Conservation (phyloP, 179 eudicot species). For the Drosera spatulata region DNA sequence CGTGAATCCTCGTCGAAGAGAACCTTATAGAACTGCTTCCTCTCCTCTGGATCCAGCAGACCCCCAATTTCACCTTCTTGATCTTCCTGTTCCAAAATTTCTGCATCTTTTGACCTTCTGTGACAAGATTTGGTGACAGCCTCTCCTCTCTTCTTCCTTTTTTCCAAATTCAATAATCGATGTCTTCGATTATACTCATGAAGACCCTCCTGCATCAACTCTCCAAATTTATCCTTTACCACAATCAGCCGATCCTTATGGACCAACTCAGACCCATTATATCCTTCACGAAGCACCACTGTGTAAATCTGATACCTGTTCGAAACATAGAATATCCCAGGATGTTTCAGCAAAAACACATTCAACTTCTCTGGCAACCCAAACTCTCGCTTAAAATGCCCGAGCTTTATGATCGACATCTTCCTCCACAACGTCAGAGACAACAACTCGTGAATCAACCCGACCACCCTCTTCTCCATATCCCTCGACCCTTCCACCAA, state of each 20-base stretch:
- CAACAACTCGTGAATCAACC: slow-evolving; percentile 70
- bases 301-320: too few species aligned
- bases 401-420: slow-evolving; percentile 56
- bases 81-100: slow-evolving; percentile 37
- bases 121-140: slow-evolving; percentile 23
- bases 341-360: too few species aligned
- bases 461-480: slow-evolving; percentile 67
- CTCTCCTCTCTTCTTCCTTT: slow-evolving; percentile 51
- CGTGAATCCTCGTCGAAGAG: slow-evolving; percentile 50
- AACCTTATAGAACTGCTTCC: slow-evolving; percentile 74
- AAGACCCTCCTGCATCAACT: slow-evolving; percentile 84
- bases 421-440: slow-evolving; percentile 89
- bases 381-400: slow-evolving; percentile 69
- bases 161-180: slow-evolving; percentile 56
- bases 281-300: slow-evolving; percentile 35
- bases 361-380: slow-evolving; percentile 56
- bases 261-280: slow-evolving; percentile 57
- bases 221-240: slow-evolving; percentile 86
- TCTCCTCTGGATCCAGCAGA: slow-evolving; percentile 80
- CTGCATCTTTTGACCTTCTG: slow-evolving; percentile 17
- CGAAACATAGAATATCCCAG: too few species aligned
- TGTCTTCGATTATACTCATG: slow-evolving; percentile 74
- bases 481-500: slow-evolving; percentile 61
- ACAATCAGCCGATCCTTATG: slow-evolving; percentile 75
- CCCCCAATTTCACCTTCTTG: slow-evolving; percentile 48